Base-by-base conservation (phyloP, 2,329 filamentous ascomycete species). In the Penicillium italicum region DNA sequence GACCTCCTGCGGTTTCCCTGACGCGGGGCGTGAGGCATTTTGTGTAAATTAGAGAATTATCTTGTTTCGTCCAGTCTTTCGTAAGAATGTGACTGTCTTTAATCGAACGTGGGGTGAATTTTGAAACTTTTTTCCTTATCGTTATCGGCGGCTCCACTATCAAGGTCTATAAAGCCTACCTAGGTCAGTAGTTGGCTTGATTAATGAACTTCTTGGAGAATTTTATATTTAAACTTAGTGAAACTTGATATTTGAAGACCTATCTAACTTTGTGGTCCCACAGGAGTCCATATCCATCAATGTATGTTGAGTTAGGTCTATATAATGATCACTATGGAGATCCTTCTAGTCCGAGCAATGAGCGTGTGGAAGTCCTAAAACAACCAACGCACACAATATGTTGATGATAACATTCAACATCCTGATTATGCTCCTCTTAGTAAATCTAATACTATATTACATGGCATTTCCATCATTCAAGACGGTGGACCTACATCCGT, bases 1-100 rank as follows among this genome's bases (percentile, higher is more conserved):
- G 54, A 53, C 42, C 49, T 53, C 37, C 44, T 56, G 37, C 54
- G 50, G 49, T 56, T 56, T 43, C 54, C 54, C 31, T 53, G 54
- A 8, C 53, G 53, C 22, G 53, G 53, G 16, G 41, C 48, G 31
- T 54, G 45, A 43, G 51, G 44, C 51, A 53, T 53, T 50, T 30
- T 53, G 43, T 50, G 42, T 50, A 34, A 34, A 50, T 34, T 8
- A 10, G 9, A 28, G 10, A 31, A 34, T n/a, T 22, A n/a, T 24
- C 7, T 33, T 16, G n/a, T 30, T 54, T 30, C 30, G 30, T 54
- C 30, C 31, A 30, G n/a, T 30, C 24, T 42, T 12, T 20, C 31
- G 14, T 18, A 28, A 48, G 20, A 14, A 45, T 28, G 12, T 43
- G 46, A 26, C 20, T 37, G 20, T 42, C 36, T 48, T 11, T 14